A percentile compares a stretch with the other conserved stretches of the same genome.
Conservation (phyloP, 2,329 filamentous ascomycete genomes). For the Xylariales sp. region DNA sequence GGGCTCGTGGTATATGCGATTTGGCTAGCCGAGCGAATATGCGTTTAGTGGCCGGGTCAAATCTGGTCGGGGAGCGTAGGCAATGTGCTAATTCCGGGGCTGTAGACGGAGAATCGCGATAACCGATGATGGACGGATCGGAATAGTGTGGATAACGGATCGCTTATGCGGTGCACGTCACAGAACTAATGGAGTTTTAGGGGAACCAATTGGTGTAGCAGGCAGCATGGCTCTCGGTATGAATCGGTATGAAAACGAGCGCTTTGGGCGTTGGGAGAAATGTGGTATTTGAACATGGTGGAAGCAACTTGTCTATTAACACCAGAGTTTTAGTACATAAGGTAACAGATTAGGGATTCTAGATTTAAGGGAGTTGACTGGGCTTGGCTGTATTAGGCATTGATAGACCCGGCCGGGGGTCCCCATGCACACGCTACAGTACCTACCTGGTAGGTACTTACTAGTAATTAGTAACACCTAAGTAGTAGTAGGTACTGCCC, state of each 20-base stretch:
- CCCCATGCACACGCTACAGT: background rate
- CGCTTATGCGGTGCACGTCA: background rate
- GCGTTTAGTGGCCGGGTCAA: conserved; percentile 3
- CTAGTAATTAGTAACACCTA: no score
- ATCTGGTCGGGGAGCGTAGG: conserved; percentile 16
- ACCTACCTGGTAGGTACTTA: no score
- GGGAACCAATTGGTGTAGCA: background rate
- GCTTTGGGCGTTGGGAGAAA: conserved; percentile 5
- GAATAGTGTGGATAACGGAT: background rate
- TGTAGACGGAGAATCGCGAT: conserved; percentile 15
- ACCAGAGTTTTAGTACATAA: background rate
- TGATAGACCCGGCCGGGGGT: conserved; percentile 17
- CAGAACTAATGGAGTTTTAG: background rate
- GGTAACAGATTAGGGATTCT: conserved; percentile 17
- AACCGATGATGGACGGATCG: conserved; percentile 5
- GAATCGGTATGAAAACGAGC: conserved; percentile 11
- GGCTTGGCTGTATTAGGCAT: conserved; percentile 30
- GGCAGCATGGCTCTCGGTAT: conserved; percentile 3
- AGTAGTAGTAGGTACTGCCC: no score
- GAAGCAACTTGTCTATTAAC: conserved; percentile 20
- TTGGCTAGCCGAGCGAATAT: conserved; percentile 4
- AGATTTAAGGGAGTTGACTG: conserved; percentile 27
- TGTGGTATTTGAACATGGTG: conserved; percentile 22
- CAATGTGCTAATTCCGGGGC: conserved; percentile 14
- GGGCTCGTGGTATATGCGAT: conserved; percentile 8